Percentiles rank a stretch among this genome's conserved stretches.
These are phyloP conservation scores for Andrographis paniculata DNA, from an alignment of 305 asterid genomes.

Conservation along the genomic window DNA sequence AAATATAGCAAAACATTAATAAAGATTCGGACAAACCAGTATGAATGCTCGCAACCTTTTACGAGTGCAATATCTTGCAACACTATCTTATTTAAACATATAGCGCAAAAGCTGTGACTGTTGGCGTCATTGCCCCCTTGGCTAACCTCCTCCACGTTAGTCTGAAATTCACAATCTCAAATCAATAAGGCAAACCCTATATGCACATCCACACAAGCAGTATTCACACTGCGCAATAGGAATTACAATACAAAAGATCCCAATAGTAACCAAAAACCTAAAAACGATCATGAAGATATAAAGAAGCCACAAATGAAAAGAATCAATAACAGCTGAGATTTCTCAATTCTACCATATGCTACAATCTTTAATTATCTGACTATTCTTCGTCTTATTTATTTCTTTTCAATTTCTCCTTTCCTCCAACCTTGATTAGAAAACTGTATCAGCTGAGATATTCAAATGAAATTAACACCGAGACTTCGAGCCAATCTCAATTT, in stretches of 20 bases:
- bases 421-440: not conserved
- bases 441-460: not conserved
- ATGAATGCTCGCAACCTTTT: slow-evolving; percentile 95
- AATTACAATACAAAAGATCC: not conserved
- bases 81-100: slow-evolving; percentile 56
- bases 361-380: too few species aligned
- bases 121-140: slow-evolving; percentile 26
- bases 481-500: slow-evolving; percentile 7
- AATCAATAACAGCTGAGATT: too few species aligned
- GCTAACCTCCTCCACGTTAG: slow-evolving; percentile 28
- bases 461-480: not conserved
- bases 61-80: slow-evolving; percentile 80
- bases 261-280: too few species aligned
- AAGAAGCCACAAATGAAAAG: too few species aligned
- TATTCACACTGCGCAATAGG: slow-evolving; percentile 1
- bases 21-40: slow-evolving; percentile 61
- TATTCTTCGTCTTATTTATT: not conserved
- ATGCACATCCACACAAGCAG: slow-evolving; percentile 11
- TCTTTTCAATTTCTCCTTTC: not conserved
- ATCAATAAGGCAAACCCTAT: slow-evolving; percentile 12
- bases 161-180: slow-evolving; percentile 30
- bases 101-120: slow-evolving; percentile 63
- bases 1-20: slow-evolving; percentile 8
- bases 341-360: too few species aligned
- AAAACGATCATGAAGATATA: too few species aligned